phyloP scores from a whole-genome alignment of 2,329 filamentous ascomycete species.

The Nigrospora osmanthi region DNA sequence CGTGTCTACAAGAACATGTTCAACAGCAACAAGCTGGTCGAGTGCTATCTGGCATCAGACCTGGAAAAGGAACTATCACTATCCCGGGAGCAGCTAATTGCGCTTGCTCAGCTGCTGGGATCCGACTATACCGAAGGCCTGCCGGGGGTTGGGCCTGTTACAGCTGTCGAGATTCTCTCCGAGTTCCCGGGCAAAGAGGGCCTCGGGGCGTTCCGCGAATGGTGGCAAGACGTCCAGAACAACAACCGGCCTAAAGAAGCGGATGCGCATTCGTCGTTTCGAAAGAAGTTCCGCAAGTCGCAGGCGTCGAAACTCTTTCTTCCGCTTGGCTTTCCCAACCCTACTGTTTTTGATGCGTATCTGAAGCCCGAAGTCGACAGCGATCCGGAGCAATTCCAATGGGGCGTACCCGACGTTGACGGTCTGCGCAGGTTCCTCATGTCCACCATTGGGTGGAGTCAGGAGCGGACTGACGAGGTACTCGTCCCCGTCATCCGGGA shows the following conservation, averaged over 20 bases:
- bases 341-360: constrained; percentile 76
- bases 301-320: constrained; percentile 83
- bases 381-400: constrained; percentile 74
- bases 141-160: constrained; percentile 85
- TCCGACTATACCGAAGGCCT: constrained; percentile 94
- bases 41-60: constrained; percentile 82
- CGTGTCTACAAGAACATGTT: constrained; percentile 99
- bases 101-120: constrained; percentile 82
- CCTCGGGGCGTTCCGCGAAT: constrained; percentile 72
- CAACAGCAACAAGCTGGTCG: constrained; percentile 95
- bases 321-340: constrained; percentile 69
- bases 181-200: constrained; percentile 64
- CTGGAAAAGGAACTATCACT: constrained; percentile 85
- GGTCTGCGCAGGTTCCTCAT: constrained; percentile 79
- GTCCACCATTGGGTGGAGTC: constrained; percentile 85
- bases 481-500: constrained; percentile 91
- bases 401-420: constrained; percentile 91
- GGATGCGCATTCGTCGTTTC: constrained; percentile 56
- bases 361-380: constrained; percentile 77
- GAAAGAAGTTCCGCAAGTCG: constrained; percentile 75
- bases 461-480: constrained; percentile 90
- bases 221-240: constrained; percentile 77
- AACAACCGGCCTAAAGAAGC: constrained; percentile 56
- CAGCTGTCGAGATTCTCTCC: constrained; percentile 85
- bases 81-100: constrained; percentile 78